Base-by-base conservation (phyloP, 345 rosid species). In the Lepidium didymum region DNA sequence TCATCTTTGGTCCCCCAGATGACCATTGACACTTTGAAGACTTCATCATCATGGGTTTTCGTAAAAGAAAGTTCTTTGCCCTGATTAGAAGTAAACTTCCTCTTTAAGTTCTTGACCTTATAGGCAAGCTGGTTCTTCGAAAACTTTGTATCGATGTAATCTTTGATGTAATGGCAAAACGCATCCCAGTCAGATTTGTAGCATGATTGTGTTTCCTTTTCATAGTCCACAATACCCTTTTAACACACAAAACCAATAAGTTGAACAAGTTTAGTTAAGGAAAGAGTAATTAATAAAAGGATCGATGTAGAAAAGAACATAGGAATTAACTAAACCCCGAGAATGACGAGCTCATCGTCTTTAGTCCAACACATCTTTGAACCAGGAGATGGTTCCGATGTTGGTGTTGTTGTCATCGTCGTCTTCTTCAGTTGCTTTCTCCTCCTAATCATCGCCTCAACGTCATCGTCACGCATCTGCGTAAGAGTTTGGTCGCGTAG, bases 141-240 rank as follows among this genome's bases (percentile, higher is more conserved):
- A 14, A 58, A 51, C 0, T 16, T 11, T 1, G 53, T n/a, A 15
- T 67, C 25, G 1, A 67, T 34, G 23, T 4, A 36, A 4, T 18
- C 49, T 4, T 58, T 42, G 13, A 51, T 7, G 10, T 11, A 59
- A 2, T 1, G 29, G 54, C 38, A 59, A 9, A 73, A 73, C 0
- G 8, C 72, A 52, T 16, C 68, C 41, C 13, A 25, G 16, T 73
- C 56, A 6, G 40, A 23, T 6, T 4, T 6, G 14, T 59, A 45
- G 14, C 55, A 50, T 38, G 43, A 1, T 35, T 34, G 3, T 6
- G 21, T 34, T 13, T 49, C 61, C 0, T 21, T 66, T 5, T 66
- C 46, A 3, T 19, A 73, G 29, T 73, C 67, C 13, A 71, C 47
- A 13, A 71, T 55, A 14, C 75, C 67, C 67, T 67, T 19, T 53